Evolutionary conservation across 2,329 filamentous ascomycete genomes (phyloP), one percentile per base, ranked within the genome.

Genomic region (Triangularia verruculosa): DNA sequence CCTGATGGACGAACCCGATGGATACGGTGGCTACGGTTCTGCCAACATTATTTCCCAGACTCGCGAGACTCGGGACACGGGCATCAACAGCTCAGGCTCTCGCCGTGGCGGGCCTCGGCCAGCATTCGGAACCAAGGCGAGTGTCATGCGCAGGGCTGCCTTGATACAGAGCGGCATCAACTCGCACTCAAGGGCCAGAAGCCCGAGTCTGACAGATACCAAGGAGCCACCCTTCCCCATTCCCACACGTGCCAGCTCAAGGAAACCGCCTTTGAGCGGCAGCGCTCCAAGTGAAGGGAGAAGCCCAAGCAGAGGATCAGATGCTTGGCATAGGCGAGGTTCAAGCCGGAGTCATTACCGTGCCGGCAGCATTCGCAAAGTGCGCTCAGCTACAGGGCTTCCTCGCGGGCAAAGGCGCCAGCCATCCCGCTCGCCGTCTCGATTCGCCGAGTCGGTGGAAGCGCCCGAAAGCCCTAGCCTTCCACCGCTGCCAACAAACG

Each of bases 211-310:
- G 60, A 82, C 80, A 57, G 92, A 87, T 65, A 65, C 79, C 61
- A 78, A 75, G 28, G 82, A 86, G 59, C 93, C 95, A 27, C 95
- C 95, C 0, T 97, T 96, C 79, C 93, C 95, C 0, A 96, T 99
- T 6, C 95, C 95, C 0, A 89, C 89, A 2, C 84, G 95, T 62
- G 91, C 92, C 28, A 98, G 94, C 76, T 99, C 93, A 5, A 87
- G 93, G 64, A 88, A 89, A 71, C 83, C 89, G 22, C 85, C 87
- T 0, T 77, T 87, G 64, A 89, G 84, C 68, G 80, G 84, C 58
- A 93, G 90, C 73, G 80, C 81, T 2, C 81, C 83, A 0, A 86
- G 85, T 66, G 92, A 97, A 66, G 90, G 90, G 3, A 88, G 87
- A 47, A 97, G 92, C 73, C 93, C 93, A 1, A 92, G 89, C 0